Evolutionary conservation across 306 rosid genomes (phyloP).

Genomic region (Leucaena leucocephala): DNA sequence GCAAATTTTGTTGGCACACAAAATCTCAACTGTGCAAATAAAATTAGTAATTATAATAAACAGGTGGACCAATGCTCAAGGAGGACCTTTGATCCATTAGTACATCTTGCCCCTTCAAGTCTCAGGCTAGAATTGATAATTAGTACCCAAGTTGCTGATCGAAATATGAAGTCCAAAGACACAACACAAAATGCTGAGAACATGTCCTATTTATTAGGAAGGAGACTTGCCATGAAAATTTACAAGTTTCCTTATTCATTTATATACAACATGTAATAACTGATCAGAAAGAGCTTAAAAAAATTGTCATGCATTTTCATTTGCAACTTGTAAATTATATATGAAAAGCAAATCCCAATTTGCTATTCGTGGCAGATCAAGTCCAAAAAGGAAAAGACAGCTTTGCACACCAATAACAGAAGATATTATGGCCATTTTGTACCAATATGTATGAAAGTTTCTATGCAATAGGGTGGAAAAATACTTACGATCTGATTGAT

Average conservation of each 20-base stretch:
- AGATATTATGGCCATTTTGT: constrained; percentile 13
- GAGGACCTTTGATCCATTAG: background rate
- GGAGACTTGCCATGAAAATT: background rate
- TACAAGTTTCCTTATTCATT: background rate
- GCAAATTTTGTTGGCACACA: too few species aligned
- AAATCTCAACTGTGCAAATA: too few species aligned
- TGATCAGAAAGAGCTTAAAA: background rate
- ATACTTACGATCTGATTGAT: constrained; percentile 88
- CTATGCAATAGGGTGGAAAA: background rate
- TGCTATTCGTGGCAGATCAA: constrained; percentile 16
- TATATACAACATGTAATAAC: background rate
- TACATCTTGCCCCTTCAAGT: background rate
- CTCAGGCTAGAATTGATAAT: constrained; percentile 7
- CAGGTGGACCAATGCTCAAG: too few species aligned
- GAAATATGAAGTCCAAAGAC: background rate
- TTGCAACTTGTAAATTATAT: background rate
- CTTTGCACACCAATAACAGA: background rate
- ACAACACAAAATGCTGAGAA: background rate
- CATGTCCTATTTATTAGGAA: background rate
- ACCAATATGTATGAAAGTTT: constrained; percentile 16
- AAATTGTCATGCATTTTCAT: constrained; percentile 17
- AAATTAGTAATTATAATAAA: too few species aligned
- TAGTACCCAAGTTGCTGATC: constrained; percentile 11
- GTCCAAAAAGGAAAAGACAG: constrained; percentile 1
- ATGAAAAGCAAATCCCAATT: too few species aligned